phyloP scores from a whole-genome alignment of 192 early-diverging fungal species.

The Gaertneriomyces semiglobifer region DNA sequence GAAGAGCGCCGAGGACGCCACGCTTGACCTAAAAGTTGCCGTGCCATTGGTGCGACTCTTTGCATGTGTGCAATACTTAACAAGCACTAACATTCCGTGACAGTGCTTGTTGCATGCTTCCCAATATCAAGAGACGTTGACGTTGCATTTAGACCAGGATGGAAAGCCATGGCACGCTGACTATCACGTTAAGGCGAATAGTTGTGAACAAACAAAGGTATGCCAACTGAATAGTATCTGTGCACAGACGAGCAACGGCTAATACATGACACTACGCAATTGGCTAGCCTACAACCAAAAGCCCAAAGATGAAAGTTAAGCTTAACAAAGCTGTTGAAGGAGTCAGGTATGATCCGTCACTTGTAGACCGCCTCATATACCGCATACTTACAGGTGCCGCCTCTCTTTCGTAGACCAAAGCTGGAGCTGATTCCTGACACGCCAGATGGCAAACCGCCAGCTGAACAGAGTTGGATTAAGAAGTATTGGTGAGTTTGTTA shows the following conservation, averaged over 20 bases:
- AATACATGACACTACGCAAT: too few species aligned
- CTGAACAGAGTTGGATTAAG: constrained; percentile 21
- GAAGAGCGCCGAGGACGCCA: constrained; percentile 4
- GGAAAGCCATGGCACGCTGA: constrained; percentile 30
- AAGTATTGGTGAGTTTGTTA: constrained; percentile 28
- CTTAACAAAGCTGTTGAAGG: constrained; percentile 13
- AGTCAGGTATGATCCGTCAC: constrained; percentile 10
- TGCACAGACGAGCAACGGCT: too few species aligned
- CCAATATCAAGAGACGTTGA: constrained; percentile 21
- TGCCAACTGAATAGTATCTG: too few species aligned
- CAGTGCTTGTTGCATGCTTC: constrained; percentile 33
- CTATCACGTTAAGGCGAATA: constrained; percentile 21
- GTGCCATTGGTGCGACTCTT: constrained; percentile 20
- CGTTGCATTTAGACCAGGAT: constrained; percentile 24
- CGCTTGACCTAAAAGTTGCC: constrained; percentile 14
- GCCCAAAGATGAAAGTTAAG: constrained; percentile 14
- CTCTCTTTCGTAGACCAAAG: constrained; percentile 10
- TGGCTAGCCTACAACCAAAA: too few species aligned
- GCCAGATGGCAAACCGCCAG: constrained; percentile 26
- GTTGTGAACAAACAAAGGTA: background rate
- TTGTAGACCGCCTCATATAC: background rate
- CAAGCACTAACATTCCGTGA: background rate
- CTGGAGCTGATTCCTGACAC: constrained; percentile 31
- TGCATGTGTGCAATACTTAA: too few species aligned
- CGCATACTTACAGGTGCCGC: background rate